Evolutionary conservation across 176 grass and related monocot genomes (phyloP), one percentile per base, ranked within the genome.

Genomic region (Oryza glumipatula): DNA sequence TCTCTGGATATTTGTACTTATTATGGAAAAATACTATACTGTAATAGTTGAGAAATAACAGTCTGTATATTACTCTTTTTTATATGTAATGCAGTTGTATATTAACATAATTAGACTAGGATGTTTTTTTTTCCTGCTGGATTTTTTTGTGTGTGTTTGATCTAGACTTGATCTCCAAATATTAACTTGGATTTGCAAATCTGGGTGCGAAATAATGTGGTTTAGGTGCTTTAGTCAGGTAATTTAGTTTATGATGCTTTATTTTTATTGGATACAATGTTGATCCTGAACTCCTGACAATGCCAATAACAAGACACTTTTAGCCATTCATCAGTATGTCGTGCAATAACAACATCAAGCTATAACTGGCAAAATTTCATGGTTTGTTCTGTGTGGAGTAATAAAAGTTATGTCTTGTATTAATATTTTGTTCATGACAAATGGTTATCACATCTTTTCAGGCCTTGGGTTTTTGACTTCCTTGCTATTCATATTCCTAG

Each of bases 391-490:
- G 11, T 58, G 19, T 76, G 45, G 45, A 71, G 49, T 67, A 72
- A 6, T 45, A 74, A n/a, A 82, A 11, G 11, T 43, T 83, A 44
- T 83, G 77, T 87, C 65, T 72, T 82, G 22, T 82, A 73, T 68
- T 44, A n/a, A n/a, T 65, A 45, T 74, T 12, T 71, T 78, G 17
- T 61, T 45, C 11, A 7, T 58, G 6, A 70, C 65, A 38, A 38
- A 9, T 76, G 49, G 3, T 70, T 71, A 11, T 77, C 64, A 70
- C 24, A 70, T 70, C 70, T 23, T 94, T 94, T 66, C 88, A 99
- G 96, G 96, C 69, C 91, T 99, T 89, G 96, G 96, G 76, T 99
- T 99, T 90, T 87, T 99, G 56, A 99, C 96, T 23, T 99, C 96
- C 58, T 83, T 99, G 84, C 39, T 96, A 80, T 99, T 99, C 58